Base-by-base conservation (phyloP, 345 rosid species). In the Eucalyptus leucophloia region DNA sequence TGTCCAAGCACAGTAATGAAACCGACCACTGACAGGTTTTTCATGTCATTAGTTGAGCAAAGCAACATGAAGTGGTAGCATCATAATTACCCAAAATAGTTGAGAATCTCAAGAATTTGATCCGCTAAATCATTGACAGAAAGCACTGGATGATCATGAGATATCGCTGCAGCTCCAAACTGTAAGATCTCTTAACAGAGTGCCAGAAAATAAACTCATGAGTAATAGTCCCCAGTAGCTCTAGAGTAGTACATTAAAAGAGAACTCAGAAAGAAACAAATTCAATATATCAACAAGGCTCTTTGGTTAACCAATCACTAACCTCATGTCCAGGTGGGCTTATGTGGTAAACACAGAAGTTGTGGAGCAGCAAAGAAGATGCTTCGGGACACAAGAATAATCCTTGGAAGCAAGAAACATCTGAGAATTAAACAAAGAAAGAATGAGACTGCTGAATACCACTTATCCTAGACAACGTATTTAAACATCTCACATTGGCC, bases 261-360 rank as follows among this genome's bases (percentile, higher is more conserved):
- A 87, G 34, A 83, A 65, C 86, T 89, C 32, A 30, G 86, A 90
- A 24, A 21, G 89, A 67, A 56, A 49, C 47, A 88, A 86, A 18
- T 88, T 49, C 90, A 49, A 19, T 62, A 69, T 86, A 14, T 62
- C 2, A 44, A 62, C 15, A 89, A 89, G 8, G 67, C 28, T 85
- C 85, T 72, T 44, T 91, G 90, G 91, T 86, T 86, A 89, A 91
- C 90, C 90, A 91, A 89, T 89, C 88, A 91, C 97, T 88, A 90
- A 96, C 99, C 98, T 96, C 99, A 90, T 96, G 99, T 72, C 99
- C 99, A 42, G 98, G 98, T n/a, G 99, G 99, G 90, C 96, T 94
- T 60, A 97, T 95, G 91, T 96, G 99, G 91, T 97, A 97, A 62
- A 96, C 93, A 94, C 99, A 97, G 93, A 97, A 97, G 92, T 96